Conservation (phyloP, 139 green algal species). For the Monoraphidium neglectum region DNA sequence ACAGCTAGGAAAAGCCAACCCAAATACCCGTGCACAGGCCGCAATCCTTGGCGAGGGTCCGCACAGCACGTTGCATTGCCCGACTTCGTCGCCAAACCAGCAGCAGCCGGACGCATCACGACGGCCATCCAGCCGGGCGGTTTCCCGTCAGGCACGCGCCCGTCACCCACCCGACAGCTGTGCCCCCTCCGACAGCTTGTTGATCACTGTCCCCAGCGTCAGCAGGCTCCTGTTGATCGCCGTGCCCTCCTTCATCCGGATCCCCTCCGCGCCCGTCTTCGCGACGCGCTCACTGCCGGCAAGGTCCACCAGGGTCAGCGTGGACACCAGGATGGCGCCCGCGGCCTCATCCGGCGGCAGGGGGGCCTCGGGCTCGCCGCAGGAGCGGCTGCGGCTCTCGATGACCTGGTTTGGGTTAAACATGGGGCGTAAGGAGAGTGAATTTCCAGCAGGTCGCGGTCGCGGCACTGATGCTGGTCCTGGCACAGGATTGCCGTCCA, state of each 20-base stretch:
- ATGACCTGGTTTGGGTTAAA: constrained; percentile 61
- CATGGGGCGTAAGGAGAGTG: no score
- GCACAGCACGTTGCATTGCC: no score
- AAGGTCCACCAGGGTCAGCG: constrained; percentile 91
- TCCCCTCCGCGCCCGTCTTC: constrained; percentile 95
- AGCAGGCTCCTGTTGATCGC: constrained; percentile 95
- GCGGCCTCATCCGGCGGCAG: constrained; percentile 46
- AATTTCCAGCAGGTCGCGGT: no score
- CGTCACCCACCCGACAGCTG: constrained; percentile 32
- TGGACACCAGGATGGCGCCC: constrained; percentile 77
- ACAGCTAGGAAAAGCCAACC: no score
- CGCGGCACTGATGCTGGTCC: not conserved
- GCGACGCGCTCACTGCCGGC: constrained; percentile 87
- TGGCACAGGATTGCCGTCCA: no score
- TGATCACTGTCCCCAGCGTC: constrained; percentile 94
- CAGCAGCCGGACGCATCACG: no score
- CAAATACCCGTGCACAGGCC: no score
- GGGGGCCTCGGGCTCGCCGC: not conserved
- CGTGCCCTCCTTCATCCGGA: constrained; percentile 91
- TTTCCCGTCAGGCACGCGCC: not conserved
- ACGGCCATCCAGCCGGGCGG: no score
- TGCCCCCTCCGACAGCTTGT: constrained; percentile 89
- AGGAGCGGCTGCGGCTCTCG: constrained; percentile 61
- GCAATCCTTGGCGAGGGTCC: no score
- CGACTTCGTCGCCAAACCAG: no score